Conservation (phyloP, 306 rosid genomes). For the Begonia fuchsioides region DNA sequence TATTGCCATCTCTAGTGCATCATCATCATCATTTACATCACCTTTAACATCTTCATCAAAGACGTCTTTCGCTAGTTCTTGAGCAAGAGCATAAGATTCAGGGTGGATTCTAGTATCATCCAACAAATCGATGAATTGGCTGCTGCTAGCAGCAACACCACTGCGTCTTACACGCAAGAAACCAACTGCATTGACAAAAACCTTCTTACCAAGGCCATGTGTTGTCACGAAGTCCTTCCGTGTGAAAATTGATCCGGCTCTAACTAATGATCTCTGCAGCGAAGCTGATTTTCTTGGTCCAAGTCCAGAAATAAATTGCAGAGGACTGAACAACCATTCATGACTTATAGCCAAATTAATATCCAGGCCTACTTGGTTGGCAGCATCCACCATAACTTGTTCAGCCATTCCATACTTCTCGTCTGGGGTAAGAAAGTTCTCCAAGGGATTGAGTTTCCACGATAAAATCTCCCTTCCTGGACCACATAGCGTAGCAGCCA, state of each 20-base stretch:
- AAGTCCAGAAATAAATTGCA: conserved; percentile 91
- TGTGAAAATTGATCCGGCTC: conserved; percentile 77
- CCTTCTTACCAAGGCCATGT: conserved; percentile 81
- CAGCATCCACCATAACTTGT: conserved; percentile 89
- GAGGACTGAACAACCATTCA: conserved; percentile 87
- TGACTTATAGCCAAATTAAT: conserved; percentile 77
- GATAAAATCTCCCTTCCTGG: conserved; percentile 82
- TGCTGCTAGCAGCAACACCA: conserved; percentile 86
- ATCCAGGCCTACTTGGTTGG: conserved; percentile 92
- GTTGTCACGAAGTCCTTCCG: conserved; percentile 75
- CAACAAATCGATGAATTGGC: conserved; percentile 82
- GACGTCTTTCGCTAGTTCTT: conserved; percentile 92
- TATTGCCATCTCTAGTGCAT: conserved; percentile 91
- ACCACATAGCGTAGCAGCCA: conserved; percentile 90
- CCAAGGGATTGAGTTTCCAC: conserved; percentile 71
- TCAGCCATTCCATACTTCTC: conserved; percentile 80
- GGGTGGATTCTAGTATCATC: conserved; percentile 99
- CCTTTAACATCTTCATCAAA: conserved; percentile 58
- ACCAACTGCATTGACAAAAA: conserved; percentile 88
- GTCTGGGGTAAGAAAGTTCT: conserved; percentile 74
- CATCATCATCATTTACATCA: conserved; percentile 80
- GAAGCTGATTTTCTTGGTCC: conserved; percentile 98
- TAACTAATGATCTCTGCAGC: conserved; percentile 76
- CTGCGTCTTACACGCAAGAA: conserved; percentile 88
- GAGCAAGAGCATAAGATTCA: conserved; percentile 78